A percentile compares a stretch with the other conserved stretches of the same genome.
phyloP scores from a whole-genome alignment of 2,329 filamentous ascomycete genomes.

The Neonectria punicea region DNA sequence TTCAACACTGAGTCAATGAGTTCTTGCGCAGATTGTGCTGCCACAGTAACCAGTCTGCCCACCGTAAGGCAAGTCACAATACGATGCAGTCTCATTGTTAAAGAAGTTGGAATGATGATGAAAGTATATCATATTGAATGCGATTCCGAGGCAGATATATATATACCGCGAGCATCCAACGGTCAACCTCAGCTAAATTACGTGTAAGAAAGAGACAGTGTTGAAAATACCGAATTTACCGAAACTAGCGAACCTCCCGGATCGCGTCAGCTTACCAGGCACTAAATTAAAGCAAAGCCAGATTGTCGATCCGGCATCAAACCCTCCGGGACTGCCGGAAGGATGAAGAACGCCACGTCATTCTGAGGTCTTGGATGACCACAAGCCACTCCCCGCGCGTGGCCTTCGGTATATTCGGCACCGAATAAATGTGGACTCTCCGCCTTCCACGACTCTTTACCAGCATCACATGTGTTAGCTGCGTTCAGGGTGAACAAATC shows the following conservation, averaged over 20 bases:
- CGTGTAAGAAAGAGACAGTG: not conserved
- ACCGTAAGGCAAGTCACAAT: not conserved
- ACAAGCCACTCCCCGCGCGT: not conserved
- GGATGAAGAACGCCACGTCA: not conserved
- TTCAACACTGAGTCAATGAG: not conserved
- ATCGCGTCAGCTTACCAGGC: not conserved
- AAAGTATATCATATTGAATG: not conserved
- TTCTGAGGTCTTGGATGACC: not conserved
- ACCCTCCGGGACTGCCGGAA: not conserved
- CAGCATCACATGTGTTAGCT: not conserved
- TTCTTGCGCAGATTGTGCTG: not conserved
- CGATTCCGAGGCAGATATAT: not conserved
- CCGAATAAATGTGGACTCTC: not conserved
- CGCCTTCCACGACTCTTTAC: not conserved
- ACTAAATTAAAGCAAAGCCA: not conserved
- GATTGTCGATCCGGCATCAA: not conserved
- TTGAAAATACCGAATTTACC: not conserved
- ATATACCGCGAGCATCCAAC: not conserved
- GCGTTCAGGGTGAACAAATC: not conserved
- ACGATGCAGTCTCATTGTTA: not conserved
- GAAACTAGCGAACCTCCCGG: not conserved
- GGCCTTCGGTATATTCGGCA: not conserved
- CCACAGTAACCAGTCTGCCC: not conserved
- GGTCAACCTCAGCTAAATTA: not conserved
- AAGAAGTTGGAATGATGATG: not conserved